Percentiles rank a stretch among this genome's conserved stretches.
phyloP scores from a whole-genome alignment of 495 filamentous ascomycete species.

The Hypoxylon fuscum region DNA sequence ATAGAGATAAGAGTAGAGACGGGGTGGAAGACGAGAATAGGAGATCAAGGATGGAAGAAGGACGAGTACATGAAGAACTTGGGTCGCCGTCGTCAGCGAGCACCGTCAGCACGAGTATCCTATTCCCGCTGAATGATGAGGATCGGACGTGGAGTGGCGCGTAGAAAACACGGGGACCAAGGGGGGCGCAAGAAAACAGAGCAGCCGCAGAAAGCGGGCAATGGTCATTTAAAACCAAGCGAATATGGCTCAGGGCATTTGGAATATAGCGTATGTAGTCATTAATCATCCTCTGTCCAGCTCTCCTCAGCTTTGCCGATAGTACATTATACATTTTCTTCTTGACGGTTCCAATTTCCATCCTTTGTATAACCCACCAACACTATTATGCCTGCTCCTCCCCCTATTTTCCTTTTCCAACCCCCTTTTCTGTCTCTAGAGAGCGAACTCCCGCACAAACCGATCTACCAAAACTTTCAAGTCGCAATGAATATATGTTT shows the following conservation, averaged over 20 bases:
- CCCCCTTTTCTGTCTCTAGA: no score
- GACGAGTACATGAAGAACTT: neutral
- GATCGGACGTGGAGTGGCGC: neutral
- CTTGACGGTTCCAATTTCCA: no score
- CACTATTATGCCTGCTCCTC: no score
- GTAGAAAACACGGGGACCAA: neutral
- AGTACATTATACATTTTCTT: no score
- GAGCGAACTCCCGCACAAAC: no score
- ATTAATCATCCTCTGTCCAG: slow-evolving; percentile 5
- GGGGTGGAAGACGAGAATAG: neutral
- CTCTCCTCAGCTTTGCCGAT: neutral
- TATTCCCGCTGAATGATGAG: slow-evolving; percentile 30
- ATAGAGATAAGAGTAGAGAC: neutral
- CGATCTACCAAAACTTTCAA: no score
- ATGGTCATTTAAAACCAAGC: neutral
- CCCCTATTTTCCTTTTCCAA: neutral
- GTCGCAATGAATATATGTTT: no score
- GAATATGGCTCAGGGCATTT: no score
- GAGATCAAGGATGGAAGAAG: neutral
- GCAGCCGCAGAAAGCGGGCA: neutral
- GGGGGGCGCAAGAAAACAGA: neutral
- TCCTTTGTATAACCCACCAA: no score
- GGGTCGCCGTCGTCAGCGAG: slow-evolving; percentile 3
- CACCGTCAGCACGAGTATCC: slow-evolving; percentile 23
- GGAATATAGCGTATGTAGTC: slow-evolving; percentile 6